phyloP scores from a whole-genome alignment of 768 basidiomycete species.

The Collybia sordida region DNA sequence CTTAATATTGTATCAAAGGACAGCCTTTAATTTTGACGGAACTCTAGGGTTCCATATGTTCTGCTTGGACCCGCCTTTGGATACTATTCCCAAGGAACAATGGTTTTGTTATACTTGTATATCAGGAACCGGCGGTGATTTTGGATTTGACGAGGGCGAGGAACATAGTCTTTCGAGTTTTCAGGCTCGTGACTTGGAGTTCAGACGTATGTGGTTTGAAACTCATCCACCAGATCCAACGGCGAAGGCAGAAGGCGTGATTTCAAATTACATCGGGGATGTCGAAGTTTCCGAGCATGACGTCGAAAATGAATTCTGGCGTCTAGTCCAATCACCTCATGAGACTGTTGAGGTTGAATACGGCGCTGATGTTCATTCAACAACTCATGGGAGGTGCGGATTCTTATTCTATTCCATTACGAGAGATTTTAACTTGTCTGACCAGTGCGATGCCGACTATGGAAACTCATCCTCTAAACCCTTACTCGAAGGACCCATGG shows the following conservation, averaged over 20 bases:
- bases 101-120: conserved; percentile 97
- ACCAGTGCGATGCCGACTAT: conserved; percentile 90
- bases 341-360: conserved; percentile 99
- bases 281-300: conserved; percentile 83
- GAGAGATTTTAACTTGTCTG: conserved; percentile 1
- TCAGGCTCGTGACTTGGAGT: conserved; percentile 87
- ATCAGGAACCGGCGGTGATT: conserved; percentile 90
- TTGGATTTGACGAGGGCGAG: conserved; percentile 97
- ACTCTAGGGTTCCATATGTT: conserved; percentile 90
- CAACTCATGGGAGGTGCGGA: conserved; percentile 90
- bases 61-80: conserved; percentile 91
- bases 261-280: conserved; percentile 55
- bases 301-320: conserved; percentile 96
- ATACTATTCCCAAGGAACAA: conserved; percentile 84
- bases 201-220: conserved; percentile 87
- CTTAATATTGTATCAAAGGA: not conserved
- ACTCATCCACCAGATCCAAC: conserved; percentile 65
- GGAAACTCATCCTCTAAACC: conserved; percentile 88
- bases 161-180: conserved; percentile 92
- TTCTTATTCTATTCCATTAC: not conserved
- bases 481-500: conserved; percentile 91
- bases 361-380: conserved; percentile 98
- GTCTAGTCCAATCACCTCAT: conserved; percentile 82
- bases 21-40: conserved; percentile 14
- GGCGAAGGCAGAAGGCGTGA: conserved; percentile 11